Evolutionary conservation across 176 grass and related monocot genomes (phyloP), one percentile per base, ranked within the genome.

Genomic region (Aegilops sharonensis): DNA sequence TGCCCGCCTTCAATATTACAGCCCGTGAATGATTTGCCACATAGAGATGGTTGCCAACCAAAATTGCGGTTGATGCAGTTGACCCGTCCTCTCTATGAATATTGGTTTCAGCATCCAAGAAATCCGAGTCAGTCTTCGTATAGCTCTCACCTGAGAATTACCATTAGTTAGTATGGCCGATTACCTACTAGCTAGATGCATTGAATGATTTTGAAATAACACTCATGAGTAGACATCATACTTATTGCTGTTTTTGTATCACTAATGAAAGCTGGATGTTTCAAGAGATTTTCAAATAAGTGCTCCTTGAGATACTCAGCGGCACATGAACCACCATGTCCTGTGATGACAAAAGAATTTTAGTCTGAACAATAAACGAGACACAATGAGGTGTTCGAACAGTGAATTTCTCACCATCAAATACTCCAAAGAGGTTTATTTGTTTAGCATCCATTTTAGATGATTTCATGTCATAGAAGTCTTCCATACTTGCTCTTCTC

Each of bases 11-110:
- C 68, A 88, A 97, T 81, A 97, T 84, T 59, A 97, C 81, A 83
- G 92, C 85, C 66, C 95, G 91, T 84, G 95, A 94, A 86, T 97
- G n/a, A 93, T 97, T 97, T 42, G 90, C 95, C 72, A 97, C 95
- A 82, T 82, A 97, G 21, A 97, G 84, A 82, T 85, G 89, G 68
- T 91, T 97, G 60, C 86, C 92, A 81, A 97, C 73, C 36, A 97
- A 86, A 80, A 97, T 59, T 67, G 95, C 95, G 31, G 95, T 91
- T 70, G 91, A 97, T 47, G 95, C 92, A 73, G 95, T 97, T 8
- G 95, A 97, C 12, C 95, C 95, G 77, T 87, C 91, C 34, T 90
- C 92, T 83, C 89, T 92, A 37, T 88, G 69, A 81, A 77, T 88
- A 89, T 85, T 88, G 72, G 74, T 84, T 85, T 97, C 92, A 86